Evolutionary conservation across 75 land plant genomes (phyloP).

Genomic region (Chamaecyparis obtusa): DNA sequence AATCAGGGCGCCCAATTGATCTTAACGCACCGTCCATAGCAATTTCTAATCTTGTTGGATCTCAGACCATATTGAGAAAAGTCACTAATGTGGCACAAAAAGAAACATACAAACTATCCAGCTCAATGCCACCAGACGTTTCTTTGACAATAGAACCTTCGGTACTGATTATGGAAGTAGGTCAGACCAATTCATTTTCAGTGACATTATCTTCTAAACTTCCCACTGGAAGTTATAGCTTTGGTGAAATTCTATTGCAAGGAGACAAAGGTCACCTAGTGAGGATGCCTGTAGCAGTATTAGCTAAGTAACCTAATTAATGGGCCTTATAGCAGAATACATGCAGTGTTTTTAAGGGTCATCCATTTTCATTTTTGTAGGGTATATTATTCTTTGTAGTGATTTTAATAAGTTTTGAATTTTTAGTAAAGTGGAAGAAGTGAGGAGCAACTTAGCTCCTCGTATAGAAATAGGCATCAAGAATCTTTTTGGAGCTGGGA

Average conservation of each 20-base stretch:
- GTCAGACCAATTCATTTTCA: conserved; percentile 39
- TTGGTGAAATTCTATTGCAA: conserved; percentile 61
- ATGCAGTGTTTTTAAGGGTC: not conserved
- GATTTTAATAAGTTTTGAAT: not conserved
- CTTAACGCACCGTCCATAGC: conserved; percentile 80
- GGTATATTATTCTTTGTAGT: conserved; percentile 10
- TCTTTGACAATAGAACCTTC: conserved; percentile 60
- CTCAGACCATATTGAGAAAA: conserved; percentile 56
- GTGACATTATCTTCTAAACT: conserved; percentile 55
- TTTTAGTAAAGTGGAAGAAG: not conserved
- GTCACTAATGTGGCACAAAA: conserved; percentile 70
- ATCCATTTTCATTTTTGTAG: not conserved
- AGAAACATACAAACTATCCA: conserved; percentile 60
- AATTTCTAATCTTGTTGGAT: conserved; percentile 57
- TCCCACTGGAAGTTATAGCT: conserved; percentile 60
- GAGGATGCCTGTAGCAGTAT: conserved; percentile 73
- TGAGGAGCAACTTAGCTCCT: not conserved
- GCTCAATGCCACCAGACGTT: conserved; percentile 55
- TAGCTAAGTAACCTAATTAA: conserved; percentile 19
- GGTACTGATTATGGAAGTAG: conserved; percentile 49
- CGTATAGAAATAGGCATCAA: not conserved
- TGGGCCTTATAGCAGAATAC: not conserved
- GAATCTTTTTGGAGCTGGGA: not conserved
- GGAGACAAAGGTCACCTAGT: conserved; percentile 80
- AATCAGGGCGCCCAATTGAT: conserved; percentile 41